A percentile compares a stretch with the other conserved stretches of the same genome.
Evolutionary conservation across 2,329 filamentous ascomycete species (phyloP).

Genomic region (Beauveria sp.): DNA sequence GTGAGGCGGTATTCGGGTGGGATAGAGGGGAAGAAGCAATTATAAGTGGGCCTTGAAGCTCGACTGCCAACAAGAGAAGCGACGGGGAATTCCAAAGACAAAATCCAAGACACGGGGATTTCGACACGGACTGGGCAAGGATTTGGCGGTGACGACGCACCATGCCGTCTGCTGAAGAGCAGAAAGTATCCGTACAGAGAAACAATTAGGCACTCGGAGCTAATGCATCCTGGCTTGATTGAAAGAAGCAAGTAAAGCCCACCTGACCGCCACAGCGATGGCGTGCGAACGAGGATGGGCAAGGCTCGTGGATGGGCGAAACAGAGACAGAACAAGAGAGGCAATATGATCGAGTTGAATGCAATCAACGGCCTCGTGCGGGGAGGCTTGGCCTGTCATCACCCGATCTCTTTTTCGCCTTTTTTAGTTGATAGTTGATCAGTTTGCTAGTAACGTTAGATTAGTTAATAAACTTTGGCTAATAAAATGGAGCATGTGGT

Average conservation of each 20-base stretch:
- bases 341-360: background rate
- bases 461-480: too few relatives aligned
- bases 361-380: background rate
- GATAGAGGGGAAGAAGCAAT: background rate
- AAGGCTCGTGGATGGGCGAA: background rate
- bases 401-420: background rate
- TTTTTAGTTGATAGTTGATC: background rate
- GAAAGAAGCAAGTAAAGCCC: background rate
- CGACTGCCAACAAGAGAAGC: too few relatives aligned
- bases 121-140: background rate
- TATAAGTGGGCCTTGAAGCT: background rate
- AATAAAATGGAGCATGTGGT: too few relatives aligned
- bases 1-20: too few relatives aligned
- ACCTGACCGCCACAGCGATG: background rate
- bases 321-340: background rate
- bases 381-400: background rate
- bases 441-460: too few relatives aligned
- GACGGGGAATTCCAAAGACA: background rate
- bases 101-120: background rate
- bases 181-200: background rate
- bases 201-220: background rate
- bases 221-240: background rate
- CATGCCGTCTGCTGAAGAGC: slow-evolving; percentile 9
- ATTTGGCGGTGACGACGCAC: slow-evolving; percentile 4
- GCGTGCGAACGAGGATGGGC: background rate